Evolutionary conservation across 768 basidiomycete genomes (phyloP).

Genomic region (Porphyrellus cyaneotinctus): DNA sequence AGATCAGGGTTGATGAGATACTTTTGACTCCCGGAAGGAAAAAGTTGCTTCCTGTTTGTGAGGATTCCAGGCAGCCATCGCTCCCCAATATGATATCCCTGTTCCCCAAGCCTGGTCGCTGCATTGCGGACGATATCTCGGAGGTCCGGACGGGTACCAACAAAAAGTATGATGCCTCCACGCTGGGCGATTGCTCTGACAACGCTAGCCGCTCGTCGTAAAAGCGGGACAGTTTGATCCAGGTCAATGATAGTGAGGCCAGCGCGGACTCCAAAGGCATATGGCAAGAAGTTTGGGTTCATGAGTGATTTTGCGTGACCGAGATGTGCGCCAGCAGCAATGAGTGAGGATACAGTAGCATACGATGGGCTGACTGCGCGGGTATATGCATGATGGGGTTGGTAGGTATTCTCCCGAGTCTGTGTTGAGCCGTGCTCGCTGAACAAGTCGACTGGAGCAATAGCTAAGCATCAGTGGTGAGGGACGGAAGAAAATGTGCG

Average conservation of each 20-base stretch:
- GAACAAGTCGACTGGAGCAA: conserved; percentile 53
- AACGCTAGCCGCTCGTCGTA: conserved; percentile 86
- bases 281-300: conserved; percentile 87
- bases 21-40: conserved; percentile 52
- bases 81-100: conserved; percentile 82
- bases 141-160: conserved; percentile 83
- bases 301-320: conserved; percentile 83
- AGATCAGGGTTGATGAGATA: conserved; percentile 77
- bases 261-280: conserved; percentile 88
- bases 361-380: conserved; percentile 56
- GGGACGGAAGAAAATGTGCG: conserved; percentile 22
- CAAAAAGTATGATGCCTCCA: conserved; percentile 84
- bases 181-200: conserved; percentile 76
- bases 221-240: conserved; percentile 86
- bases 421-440: conserved; percentile 75
- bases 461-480: conserved; percentile 8
- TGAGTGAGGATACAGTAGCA: conserved; percentile 80
- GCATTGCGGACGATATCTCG: conserved; percentile 72
- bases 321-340: conserved; percentile 91
- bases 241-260: conserved; percentile 92
- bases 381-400: conserved; percentile 67
- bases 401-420: conserved; percentile 61
- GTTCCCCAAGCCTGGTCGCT: conserved; percentile 70
- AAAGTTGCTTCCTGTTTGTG: conserved; percentile 79
- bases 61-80: conserved; percentile 95